Percentiles rank a stretch among this genome's conserved stretches.
Conservation (phyloP, 371 early-diverging fungal genomes). For the Saksenaea vasiformis region DNA sequence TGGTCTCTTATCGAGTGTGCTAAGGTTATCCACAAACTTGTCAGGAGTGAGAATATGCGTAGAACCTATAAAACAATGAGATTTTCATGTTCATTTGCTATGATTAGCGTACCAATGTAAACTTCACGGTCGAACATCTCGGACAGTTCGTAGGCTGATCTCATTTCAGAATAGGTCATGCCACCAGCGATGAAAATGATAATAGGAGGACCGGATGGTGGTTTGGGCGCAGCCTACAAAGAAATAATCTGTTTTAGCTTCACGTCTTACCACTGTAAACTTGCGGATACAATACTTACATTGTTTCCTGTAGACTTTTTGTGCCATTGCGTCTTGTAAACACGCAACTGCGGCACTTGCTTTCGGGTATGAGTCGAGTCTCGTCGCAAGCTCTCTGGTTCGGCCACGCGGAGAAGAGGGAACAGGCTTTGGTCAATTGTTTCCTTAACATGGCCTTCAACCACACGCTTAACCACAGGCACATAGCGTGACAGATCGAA, state of each 20-base stretch:
- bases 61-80: conserved; percentile 53
- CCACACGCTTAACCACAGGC: conserved; percentile 63
- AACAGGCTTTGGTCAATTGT: conserved; percentile 60
- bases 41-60: conserved; percentile 81
- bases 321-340: conserved; percentile 61
- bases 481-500: conserved; percentile 75
- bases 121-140: conserved; percentile 75
- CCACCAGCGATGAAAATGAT: conserved; percentile 92
- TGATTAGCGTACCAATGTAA: conserved; percentile 84
- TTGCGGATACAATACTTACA: conserved; percentile 8
- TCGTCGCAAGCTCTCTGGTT: conserved; percentile 31
- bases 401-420: conserved; percentile 62
- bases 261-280: neutral
- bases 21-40: conserved; percentile 70
- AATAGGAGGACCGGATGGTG: conserved; percentile 53
- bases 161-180: conserved; percentile 89
- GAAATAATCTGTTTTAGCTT: neutral
- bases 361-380: conserved; percentile 30
- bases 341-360: conserved; percentile 42
- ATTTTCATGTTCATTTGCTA: neutral
- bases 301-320: conserved; percentile 45
- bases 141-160: conserved; percentile 82
- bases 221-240: conserved; percentile 44
- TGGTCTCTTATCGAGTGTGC: conserved; percentile 27
- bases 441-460: conserved; percentile 60